Conservation (phyloP, 495 filamentous ascomycete genomes). For the Xylaria flabelliformis region DNA sequence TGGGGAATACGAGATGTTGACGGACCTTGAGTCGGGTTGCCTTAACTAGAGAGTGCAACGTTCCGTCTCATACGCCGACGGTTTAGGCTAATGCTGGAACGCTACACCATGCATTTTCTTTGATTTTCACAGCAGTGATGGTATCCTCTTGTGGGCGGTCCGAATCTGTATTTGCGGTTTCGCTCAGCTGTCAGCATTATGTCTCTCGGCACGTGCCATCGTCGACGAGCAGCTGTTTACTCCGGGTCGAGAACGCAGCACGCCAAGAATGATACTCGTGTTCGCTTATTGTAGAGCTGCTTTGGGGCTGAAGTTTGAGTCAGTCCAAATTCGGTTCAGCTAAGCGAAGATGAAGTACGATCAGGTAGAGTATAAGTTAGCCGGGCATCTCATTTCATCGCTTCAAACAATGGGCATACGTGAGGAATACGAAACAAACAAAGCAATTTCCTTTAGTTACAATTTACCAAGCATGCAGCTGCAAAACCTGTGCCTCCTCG, state of each 20-base stretch:
- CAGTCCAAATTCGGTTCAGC: slow-evolving; percentile 9
- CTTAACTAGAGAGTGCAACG: slow-evolving; percentile 5
- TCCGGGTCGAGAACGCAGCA: slow-evolving; percentile 17
- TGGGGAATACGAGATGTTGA: slow-evolving; percentile 19
- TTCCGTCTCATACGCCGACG: slow-evolving; percentile 3
- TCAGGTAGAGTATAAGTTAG: slow-evolving; percentile 8
- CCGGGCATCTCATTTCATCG: not conserved
- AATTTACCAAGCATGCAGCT: slow-evolving; percentile 21
- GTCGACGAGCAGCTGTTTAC: not conserved
- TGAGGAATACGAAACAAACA: not conserved
- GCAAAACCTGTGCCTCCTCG: not conserved
- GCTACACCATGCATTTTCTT: not conserved
- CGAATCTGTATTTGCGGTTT: not conserved
- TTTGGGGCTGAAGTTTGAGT: not conserved
- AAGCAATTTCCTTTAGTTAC: not conserved
- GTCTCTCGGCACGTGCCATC: not conserved
- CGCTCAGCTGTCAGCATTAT: slow-evolving; percentile 9
- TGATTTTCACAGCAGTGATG: not conserved
- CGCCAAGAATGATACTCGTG: slow-evolving; percentile 21
- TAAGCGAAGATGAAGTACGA: slow-evolving; percentile 10
- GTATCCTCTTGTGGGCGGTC: not conserved
- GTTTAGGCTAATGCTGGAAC: slow-evolving; percentile 23
- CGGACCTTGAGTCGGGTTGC: not conserved
- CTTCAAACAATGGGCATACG: not conserved
- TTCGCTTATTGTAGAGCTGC: slow-evolving; percentile 6